Evolutionary conservation across 225 moss, liverwort and hornwort genomes (phyloP), one percentile per base, ranked within the genome.

Genomic region (Climacium dendroides): DNA sequence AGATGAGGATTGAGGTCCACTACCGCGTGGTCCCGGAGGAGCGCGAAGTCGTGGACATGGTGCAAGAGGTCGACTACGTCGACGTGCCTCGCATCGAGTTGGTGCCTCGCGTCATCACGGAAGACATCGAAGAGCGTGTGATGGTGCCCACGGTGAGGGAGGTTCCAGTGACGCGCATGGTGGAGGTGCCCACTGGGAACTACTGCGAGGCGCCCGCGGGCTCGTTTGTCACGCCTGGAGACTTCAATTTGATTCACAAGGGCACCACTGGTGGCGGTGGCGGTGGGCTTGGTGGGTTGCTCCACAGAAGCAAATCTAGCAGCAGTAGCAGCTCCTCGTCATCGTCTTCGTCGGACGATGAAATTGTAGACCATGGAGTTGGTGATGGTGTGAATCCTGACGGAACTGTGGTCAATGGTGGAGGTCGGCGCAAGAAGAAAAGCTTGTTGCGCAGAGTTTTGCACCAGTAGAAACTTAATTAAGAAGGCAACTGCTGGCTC

Each of bases 141-240:
- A 71, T 81, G 23, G 91, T 95, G 14, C 95, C 95, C 3, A 87
- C 89, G 0, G 88, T 95, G 24, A 82, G 90, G 9, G 94, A 95
- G 63, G 93, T 95, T 10, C 95, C 95, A 0, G 89, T 89, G 4
- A 90, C 85, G 5, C 92, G 95, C 18, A 89, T 84, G 80, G 87
- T 94, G 50, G 94, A 95, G 67, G 92, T 95, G 0, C 95, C 93
- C 3, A 95, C 95, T 5, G 95, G 95, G 26, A 94, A 94, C 15
- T 95, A 93, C 29, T 92, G 93, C 50, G 95, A 95, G 88, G 93
- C 90, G 3, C 92, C 92, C 1, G 94, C 89, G 5, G 94, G 92
- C 2, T 76, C 88, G 11, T 95, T 91, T 13, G 65, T 92, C 17
- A 85, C 91, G 23, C 95, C 95, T 2, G 93, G 92, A 1, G 92